Conservation (phyloP, 192 early-diverging fungal species). For the Chytriomyces sp. region DNA sequence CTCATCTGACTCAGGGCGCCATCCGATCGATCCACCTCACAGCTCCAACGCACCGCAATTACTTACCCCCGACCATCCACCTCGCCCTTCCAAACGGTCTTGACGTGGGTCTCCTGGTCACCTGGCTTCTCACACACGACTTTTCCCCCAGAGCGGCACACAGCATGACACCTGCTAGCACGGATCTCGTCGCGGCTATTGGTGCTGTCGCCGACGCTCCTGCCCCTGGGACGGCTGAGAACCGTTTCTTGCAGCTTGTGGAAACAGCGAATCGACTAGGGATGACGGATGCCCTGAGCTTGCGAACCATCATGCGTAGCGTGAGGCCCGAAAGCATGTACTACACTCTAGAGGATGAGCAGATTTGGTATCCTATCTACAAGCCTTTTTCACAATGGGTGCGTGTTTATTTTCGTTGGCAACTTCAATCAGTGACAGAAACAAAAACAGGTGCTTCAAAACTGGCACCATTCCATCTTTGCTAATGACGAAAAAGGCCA, state of each 20-base stretch:
- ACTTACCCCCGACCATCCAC: constrained; percentile 24
- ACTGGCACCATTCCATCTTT: constrained; percentile 4
- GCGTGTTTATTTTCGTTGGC: background rate
- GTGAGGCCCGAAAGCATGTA: constrained; percentile 22
- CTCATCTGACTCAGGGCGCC: background rate
- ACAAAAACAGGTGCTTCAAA: constrained; percentile 20
- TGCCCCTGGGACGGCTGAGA: background rate
- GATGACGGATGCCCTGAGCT: constrained; percentile 16
- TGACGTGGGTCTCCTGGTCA: background rate
- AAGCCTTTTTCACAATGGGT: constrained; percentile 17
- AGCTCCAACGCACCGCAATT: constrained; percentile 13
- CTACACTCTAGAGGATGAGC: constrained; percentile 10
- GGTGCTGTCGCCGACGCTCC: background rate
- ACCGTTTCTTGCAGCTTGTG: constrained; percentile 17
- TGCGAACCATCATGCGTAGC: background rate
- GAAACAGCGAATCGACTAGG: constrained; percentile 23
- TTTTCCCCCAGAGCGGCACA: background rate
- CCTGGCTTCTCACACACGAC: constrained; percentile 13
- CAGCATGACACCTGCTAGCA: background rate
- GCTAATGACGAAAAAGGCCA: background rate
- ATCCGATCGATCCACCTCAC: constrained; percentile 22
- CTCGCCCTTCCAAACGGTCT: constrained; percentile 19
- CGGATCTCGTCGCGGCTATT: background rate
- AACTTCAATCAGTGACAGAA: no score
- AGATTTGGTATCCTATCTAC: constrained; percentile 6